These are phyloP conservation scores for Cytospora piceicola DNA, from an alignment of 2,329 filamentous ascomycete genomes.

Conservation along the genomic window DNA sequence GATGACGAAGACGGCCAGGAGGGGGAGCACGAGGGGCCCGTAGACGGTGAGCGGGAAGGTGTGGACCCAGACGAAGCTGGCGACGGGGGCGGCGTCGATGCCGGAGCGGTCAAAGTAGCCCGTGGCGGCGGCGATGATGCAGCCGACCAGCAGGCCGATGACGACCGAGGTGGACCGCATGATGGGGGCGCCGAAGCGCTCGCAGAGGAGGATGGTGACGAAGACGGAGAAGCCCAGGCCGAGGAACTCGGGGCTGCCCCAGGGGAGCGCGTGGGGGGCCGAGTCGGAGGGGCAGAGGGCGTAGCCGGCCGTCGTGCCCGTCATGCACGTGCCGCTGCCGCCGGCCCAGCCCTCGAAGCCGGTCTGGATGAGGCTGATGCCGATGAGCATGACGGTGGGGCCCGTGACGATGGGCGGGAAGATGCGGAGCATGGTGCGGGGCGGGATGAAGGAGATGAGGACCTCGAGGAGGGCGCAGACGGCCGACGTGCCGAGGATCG, in stretches of 20 bases:
- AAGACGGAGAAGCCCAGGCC: constrained; percentile 82
- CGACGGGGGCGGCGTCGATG: constrained; percentile 72
- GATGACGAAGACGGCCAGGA: constrained; percentile 72
- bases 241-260: constrained; percentile 79
- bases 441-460: constrained; percentile 73
- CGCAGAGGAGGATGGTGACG: constrained; percentile 76
- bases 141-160: constrained; percentile 73
- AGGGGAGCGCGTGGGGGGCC: constrained; percentile 73
- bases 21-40: constrained; percentile 71
- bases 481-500: constrained; percentile 71
- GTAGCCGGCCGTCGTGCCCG: constrained; percentile 55
- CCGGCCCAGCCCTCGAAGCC: constrained; percentile 81
- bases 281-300: constrained; percentile 67
- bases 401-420: constrained; percentile 70
- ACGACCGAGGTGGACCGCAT: constrained; percentile 83
- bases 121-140: constrained; percentile 76
- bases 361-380: constrained; percentile 70
- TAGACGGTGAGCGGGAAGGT: constrained; percentile 76
- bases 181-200: constrained; percentile 79
- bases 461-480: constrained; percentile 72
- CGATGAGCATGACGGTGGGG: constrained; percentile 65
- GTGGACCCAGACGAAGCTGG: constrained; percentile 77
- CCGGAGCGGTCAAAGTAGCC: constrained; percentile 78
- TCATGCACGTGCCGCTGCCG: constrained; percentile 64
- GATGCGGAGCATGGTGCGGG: constrained; percentile 68